Evolutionary conservation across 192 early-diverging fungal genomes (phyloP).

Genomic region (Coemansia sp.): DNA sequence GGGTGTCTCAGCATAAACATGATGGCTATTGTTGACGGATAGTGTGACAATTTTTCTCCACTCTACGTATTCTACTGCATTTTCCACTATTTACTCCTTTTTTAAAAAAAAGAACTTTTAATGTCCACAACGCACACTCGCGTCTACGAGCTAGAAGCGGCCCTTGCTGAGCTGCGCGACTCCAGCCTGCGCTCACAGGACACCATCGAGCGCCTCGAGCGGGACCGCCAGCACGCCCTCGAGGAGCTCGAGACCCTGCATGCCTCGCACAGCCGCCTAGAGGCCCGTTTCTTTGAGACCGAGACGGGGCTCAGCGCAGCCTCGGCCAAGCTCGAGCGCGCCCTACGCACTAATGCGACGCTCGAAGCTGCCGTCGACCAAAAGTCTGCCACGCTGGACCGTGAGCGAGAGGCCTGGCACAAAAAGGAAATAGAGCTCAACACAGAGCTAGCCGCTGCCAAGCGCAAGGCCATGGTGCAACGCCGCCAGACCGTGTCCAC

Average conservation of each 20-base stretch:
- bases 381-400: conserved; percentile 24
- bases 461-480: conserved; percentile 31
- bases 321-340: conserved; percentile 19
- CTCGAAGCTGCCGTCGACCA: conserved; percentile 14
- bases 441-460: conserved; percentile 37
- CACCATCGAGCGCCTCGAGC: conserved; percentile 26
- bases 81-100: background rate
- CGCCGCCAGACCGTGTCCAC: conserved; percentile 50
- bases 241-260: conserved; percentile 44
- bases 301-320: conserved; percentile 28
- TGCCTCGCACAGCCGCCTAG: conserved; percentile 40
- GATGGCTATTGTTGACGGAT: no score
- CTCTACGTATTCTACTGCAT: no score
- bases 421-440: conserved; percentile 32
- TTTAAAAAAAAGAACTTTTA: background rate
- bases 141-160: conserved; percentile 44
- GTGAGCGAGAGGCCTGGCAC: conserved; percentile 45
- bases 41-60: no score
- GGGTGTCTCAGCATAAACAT: no score
- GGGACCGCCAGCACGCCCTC: conserved; percentile 22
- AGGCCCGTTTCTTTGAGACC: conserved; percentile 34
- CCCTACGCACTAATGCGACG: conserved; percentile 23
- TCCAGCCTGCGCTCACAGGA: conserved; percentile 17
- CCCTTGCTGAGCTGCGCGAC: conserved; percentile 35
- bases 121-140: conserved; percentile 9